Percentiles rank a stretch among this genome's conserved stretches.
Evolutionary conservation across 2,329 filamentous ascomycete species (phyloP).

Genomic region (Paecilomyces formosus): DNA sequence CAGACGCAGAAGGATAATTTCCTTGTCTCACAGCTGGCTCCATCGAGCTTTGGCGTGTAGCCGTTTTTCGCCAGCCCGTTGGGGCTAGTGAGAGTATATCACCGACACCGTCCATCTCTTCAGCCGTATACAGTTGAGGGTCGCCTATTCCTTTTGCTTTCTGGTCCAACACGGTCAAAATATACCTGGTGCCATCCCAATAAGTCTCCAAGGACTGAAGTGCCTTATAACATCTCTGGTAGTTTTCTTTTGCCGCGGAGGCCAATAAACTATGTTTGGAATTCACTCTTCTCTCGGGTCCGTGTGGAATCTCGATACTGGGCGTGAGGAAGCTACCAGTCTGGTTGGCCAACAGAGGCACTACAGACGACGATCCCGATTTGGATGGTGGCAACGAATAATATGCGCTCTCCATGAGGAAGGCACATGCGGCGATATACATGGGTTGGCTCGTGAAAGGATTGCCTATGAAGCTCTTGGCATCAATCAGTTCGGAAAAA

Average conservation of each 20-base stretch:
- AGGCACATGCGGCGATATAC: constrained; percentile 84
- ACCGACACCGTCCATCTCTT: constrained; percentile 69
- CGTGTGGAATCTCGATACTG: constrained; percentile 19
- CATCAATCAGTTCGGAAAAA: constrained; percentile 78
- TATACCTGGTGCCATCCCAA: constrained; percentile 83
- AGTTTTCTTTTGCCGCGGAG: constrained; percentile 77
- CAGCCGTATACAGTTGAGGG: constrained; percentile 55
- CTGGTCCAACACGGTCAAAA: constrained; percentile 76
- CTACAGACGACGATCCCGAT: constrained; percentile 45
- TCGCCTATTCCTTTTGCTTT: constrained; percentile 83
- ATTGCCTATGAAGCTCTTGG: constrained; percentile 78
- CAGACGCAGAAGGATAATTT: constrained; percentile 11
- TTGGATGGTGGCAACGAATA: constrained; percentile 60
- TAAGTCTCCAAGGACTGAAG: constrained; percentile 73
- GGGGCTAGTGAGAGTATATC: constrained; percentile 48
- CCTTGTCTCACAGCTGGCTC: constrained; percentile 12
- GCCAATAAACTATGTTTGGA: constrained; percentile 68
- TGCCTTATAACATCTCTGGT: constrained; percentile 78
- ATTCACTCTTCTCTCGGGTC: constrained; percentile 24
- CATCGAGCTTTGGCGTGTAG: constrained; percentile 22
- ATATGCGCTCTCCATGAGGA: constrained; percentile 72
- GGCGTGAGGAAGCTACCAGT: constrained; percentile 29
- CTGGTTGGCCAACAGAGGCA: constrained; percentile 22
- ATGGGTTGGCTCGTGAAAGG: constrained; percentile 87
- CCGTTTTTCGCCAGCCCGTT: constrained; percentile 41